Conservation (phyloP, 352 stramenopile genomes). For the Pythium volutum region DNA sequence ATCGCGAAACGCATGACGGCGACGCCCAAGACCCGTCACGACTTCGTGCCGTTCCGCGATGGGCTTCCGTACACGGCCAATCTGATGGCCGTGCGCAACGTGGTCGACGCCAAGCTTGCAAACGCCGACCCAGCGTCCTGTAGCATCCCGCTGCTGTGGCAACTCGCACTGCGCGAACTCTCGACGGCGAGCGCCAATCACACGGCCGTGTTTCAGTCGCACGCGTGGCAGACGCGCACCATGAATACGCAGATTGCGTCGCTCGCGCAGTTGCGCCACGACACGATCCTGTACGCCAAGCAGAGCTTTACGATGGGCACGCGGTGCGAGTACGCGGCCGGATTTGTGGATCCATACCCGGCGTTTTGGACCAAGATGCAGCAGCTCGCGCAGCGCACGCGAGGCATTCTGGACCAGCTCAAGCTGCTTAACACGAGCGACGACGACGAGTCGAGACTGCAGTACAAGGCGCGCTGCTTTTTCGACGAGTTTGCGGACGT, state of each 20-base stretch:
- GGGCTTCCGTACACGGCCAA: conserved; percentile 27
- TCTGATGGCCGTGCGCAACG: conserved; percentile 16
- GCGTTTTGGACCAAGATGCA: conserved; percentile 25
- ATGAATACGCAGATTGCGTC: conserved; percentile 31
- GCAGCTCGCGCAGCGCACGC: conserved; percentile 13
- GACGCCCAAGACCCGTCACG: background rate
- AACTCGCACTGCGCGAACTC: conserved; percentile 24
- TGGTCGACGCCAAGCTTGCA: conserved; percentile 6
- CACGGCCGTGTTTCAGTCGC: conserved; percentile 19
- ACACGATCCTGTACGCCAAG: conserved; percentile 32
- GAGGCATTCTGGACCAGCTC: conserved; percentile 1
- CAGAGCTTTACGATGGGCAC: conserved; percentile 21
- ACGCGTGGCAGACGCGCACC: conserved; percentile 19
- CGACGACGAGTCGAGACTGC: background rate
- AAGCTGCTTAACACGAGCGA: background rate
- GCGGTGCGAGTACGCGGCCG: conserved; percentile 24
- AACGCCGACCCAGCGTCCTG: conserved; percentile 11
- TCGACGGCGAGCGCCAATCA: conserved; percentile 5
- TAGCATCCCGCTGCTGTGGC: conserved; percentile 23
- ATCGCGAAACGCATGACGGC: conserved; percentile 20
- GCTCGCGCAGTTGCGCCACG: conserved; percentile 24
- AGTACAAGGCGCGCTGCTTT: conserved; percentile 10
- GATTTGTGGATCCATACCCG: conserved; percentile 28
- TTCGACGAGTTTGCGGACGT: conserved; percentile 22
- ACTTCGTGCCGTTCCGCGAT: conserved; percentile 26